Percentiles rank a stretch among this genome's conserved stretches.
Evolutionary conservation across 495 filamentous ascomycete genomes (phyloP).

Genomic region (Hyaloscypha bicolor): DNA sequence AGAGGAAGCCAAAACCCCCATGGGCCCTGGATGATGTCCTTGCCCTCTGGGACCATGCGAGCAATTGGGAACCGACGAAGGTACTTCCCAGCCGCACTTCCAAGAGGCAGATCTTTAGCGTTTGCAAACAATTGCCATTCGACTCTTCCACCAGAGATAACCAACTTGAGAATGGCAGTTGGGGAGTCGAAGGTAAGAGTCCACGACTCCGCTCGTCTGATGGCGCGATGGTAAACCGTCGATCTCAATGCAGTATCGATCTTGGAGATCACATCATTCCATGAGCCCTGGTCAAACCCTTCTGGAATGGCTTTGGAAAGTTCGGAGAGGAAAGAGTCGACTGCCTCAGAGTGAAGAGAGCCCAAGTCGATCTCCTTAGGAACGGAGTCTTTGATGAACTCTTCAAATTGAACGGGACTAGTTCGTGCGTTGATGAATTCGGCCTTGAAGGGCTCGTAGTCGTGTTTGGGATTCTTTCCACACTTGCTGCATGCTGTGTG

Average conservation of each 20-base stretch:
- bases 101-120: slow-evolving; percentile 39
- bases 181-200: slow-evolving; percentile 53
- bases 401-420: slow-evolving; percentile 51
- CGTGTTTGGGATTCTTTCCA: slow-evolving; percentile 58
- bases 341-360: neutral
- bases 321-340: neutral
- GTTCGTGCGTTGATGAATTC: slow-evolving; percentile 30
- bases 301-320: neutral
- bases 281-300: neutral
- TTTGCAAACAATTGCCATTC: slow-evolving; percentile 61
- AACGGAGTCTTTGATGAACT: slow-evolving; percentile 43
- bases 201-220: slow-evolving; percentile 55
- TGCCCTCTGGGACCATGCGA: slow-evolving; percentile 43
- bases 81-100: slow-evolving; percentile 47
- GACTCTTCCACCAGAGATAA: slow-evolving; percentile 42
- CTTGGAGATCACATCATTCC: neutral
- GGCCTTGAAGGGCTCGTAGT: slow-evolving; percentile 35
- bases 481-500: slow-evolving; percentile 61
- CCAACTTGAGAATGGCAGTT: slow-evolving; percentile 49
- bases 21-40: slow-evolving; percentile 43
- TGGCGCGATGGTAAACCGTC: slow-evolving; percentile 43
- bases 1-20: slow-evolving; percentile 56
- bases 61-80: slow-evolving; percentile 56
- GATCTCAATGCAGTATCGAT: slow-evolving; percentile 37
- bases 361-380: slow-evolving; percentile 45